A percentile compares a stretch with the other conserved stretches of the same genome.
Evolutionary conservation across 352 stramenopile genomes (phyloP).

Genomic region (Globisporangium canariense): DNA sequence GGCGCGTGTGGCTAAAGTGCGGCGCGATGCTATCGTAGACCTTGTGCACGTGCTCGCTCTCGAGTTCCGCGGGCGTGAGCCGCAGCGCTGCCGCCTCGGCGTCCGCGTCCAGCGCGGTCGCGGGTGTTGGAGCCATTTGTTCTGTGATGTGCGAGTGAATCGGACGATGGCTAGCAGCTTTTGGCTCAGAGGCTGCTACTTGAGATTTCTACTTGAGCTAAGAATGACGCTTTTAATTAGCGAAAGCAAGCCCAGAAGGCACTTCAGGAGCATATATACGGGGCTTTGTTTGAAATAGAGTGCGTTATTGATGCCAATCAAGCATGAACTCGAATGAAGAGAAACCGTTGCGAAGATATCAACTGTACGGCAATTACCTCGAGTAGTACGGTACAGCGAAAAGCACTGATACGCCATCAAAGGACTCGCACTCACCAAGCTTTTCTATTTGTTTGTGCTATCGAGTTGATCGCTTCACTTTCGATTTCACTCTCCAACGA

Average conservation of each 20-base stretch:
- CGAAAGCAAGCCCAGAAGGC: no score
- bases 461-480: no score
- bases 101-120: not conserved
- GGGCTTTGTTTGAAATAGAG: not conserved
- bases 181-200: not conserved
- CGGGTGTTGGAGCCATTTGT: slow-evolving; percentile 7
- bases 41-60: slow-evolving; percentile 79
- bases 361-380: no score
- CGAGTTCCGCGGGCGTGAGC: slow-evolving; percentile 50
- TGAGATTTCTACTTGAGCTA: not conserved
- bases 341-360: no score
- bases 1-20: slow-evolving; percentile 83
- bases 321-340: not conserved
- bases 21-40: slow-evolving; percentile 84
- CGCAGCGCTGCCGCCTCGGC: not conserved
- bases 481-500: no score
- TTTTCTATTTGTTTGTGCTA: no score
- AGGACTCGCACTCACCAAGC: no score
- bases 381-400: no score
- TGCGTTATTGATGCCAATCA: slow-evolving; percentile 5
- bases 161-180: not conserved
- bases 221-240: not conserved
- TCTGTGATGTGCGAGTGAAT: not conserved
- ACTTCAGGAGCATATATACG: not conserved
- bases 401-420: no score